Base-by-base conservation (phyloP, 2,329 filamentous ascomycete species). In the Xylaria sp. region DNA sequence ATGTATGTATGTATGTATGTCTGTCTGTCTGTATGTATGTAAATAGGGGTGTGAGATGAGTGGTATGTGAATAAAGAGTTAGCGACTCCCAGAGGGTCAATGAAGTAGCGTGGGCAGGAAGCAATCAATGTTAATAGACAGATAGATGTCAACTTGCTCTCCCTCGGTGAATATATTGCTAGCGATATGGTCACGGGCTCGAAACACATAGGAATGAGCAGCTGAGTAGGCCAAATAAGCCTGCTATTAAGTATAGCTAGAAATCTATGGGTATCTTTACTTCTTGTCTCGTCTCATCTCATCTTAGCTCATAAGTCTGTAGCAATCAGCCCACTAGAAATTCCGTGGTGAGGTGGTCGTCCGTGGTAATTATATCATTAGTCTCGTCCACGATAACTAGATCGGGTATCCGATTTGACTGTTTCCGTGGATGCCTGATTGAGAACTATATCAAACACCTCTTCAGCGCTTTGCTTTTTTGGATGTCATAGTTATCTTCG, bases 211-310 rank as follows among this genome's bases (percentile, higher is more conserved):
- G n/a, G 12, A 21, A 49, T 19, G 9, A n/a, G n/a, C n/a, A n/a
- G n/a, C n/a, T n/a, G n/a, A n/a, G n/a, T n/a, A n/a, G n/a, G 31
- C 46, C 7, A 35, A 19, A 4, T 17, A 49, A 33, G 6, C 28
- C 6, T 35, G 19, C 17, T 7, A 37, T 35, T 38, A 25, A 51
- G 14, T 0, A 51, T 51, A 21, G 23, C 1, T 31, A 17, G 31
- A 49, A 60, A 43, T 56, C 47, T 61, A 54, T 2, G 61, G 61
- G 61, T 64, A 64, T 64, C 61, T 64, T 15, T 56, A 17, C 23
- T 45, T 37, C 28, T 33, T 15, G 19, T 47, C 31, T 61, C 35
- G 43, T 46, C 19, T n/a, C 15, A 25, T 47, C 40, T 61, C 42
- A 49, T 45, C 25, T n/a, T 12, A 19, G 38, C 42, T 31, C 5